A percentile compares a stretch with the other conserved stretches of the same genome.
Evolutionary conservation across 306 rosid genomes (phyloP).

Genomic region (Parietaria judaica): DNA sequence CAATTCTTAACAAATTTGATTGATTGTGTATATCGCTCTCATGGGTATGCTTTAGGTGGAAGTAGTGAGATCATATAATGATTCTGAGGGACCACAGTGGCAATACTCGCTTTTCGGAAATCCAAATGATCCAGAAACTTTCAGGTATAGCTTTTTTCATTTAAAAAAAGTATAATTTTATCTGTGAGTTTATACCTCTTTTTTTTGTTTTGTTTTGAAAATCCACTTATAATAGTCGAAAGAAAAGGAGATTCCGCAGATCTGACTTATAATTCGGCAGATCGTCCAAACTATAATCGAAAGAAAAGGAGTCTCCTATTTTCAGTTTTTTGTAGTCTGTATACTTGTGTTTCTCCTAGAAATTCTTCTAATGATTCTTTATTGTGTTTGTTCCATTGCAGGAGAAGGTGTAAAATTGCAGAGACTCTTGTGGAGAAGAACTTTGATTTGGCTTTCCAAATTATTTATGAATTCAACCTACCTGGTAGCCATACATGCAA

Average conservation of each 20-base stretch:
- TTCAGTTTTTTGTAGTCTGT: not conserved
- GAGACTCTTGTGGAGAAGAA: conserved; percentile 93
- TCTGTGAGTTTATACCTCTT: not conserved
- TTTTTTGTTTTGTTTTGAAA: not conserved
- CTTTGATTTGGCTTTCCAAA: conserved; percentile 92
- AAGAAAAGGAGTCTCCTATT: not conserved
- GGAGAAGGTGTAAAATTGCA: conserved; percentile 90
- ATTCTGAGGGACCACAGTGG: conserved; percentile 92
- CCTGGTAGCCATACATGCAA: conserved; percentile 46
- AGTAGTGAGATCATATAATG: conserved; percentile 81
- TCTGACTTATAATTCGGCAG: not conserved
- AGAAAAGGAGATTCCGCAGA: not conserved
- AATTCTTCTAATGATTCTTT: conserved; percentile 12
- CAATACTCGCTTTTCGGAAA: conserved; percentile 88
- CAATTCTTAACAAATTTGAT: not conserved
- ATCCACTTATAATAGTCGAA: not conserved
- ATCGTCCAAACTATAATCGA: not conserved
- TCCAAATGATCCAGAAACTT: conserved; percentile 90
- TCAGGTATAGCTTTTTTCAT: conserved; percentile 43
- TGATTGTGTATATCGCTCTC: conserved; percentile 13
- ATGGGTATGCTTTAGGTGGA: conserved; percentile 52
- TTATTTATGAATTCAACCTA: conserved; percentile 85
- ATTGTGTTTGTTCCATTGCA: conserved; percentile 24
- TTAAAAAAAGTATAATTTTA: not conserved
- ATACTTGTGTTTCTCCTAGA: conserved; percentile 5